A percentile compares a stretch with the other conserved stretches of the same genome.
These are phyloP conservation scores for Termitomyces sp. DNA, from an alignment of 768 basidiomycete genomes.

Conservation along the genomic window DNA sequence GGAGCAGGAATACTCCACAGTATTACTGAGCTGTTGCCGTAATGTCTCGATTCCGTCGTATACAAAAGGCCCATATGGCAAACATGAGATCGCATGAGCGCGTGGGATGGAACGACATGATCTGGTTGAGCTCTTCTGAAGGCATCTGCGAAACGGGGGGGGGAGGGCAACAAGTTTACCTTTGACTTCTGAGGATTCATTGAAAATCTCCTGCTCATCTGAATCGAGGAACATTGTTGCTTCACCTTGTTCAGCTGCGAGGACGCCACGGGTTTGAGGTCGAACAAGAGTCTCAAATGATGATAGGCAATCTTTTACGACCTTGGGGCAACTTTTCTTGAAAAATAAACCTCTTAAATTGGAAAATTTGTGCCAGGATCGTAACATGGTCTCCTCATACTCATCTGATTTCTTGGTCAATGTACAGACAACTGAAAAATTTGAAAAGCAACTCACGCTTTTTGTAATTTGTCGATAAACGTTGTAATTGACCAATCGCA, in stretches of 20 bases:
- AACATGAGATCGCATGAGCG: not conserved
- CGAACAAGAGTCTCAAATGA: not conserved
- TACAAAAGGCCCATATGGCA: not conserved
- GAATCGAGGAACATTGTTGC: not conserved
- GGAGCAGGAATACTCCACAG: not conserved
- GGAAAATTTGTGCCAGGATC: not conserved
- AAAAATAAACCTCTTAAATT: not conserved
- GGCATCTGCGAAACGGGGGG: not conserved
- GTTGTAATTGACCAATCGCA: conserved; percentile 7
- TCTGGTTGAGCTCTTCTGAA: not conserved
- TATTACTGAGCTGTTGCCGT: not conserved
- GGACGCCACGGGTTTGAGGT: not conserved
- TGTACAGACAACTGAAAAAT: no score
- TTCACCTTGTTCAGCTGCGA: not conserved
- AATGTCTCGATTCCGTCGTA: not conserved
- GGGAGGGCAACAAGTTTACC: not conserved
- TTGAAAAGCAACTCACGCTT: not conserved
- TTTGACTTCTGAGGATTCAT: not conserved
- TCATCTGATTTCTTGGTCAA: not conserved
- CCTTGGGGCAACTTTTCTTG: not conserved
- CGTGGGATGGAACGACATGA: not conserved
- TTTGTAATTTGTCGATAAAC: not conserved
- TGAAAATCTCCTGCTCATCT: not conserved
- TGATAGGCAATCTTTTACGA: not conserved
- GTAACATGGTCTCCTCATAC: not conserved